Evolutionary conservation across 2,329 filamentous ascomycete species (phyloP), one percentile per base, ranked within the genome.

Genomic region (Pseudocercospora ulei): DNA sequence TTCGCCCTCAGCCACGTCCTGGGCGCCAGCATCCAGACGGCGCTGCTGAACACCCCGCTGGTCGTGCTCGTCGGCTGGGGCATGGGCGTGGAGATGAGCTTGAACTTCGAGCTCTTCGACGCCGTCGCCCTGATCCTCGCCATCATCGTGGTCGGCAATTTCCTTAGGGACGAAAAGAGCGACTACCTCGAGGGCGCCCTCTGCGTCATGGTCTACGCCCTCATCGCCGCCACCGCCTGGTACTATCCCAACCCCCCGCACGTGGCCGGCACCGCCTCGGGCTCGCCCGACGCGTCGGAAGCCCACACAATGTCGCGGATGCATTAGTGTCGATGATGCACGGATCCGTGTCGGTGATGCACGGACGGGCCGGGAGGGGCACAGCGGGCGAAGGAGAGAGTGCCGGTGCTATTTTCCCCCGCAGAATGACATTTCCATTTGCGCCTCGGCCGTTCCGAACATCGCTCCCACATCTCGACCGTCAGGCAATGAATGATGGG

Each of bases 161-260:
- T 94, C 63, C 64, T 95, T 38, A 71, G 85, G 34, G 87, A 95
- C 57, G 78, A 83, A 50, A 88, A 90, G 68, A 84, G 78, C 45
- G 92, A 94, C 57, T 95, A 92, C 56, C 72, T 95, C 3, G 87
- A 95, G 60, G 87, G 87, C 2, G 73, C 76, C 14, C 70, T 95
- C 11, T 83, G 84, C 49, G 75, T 94, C 11, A 71, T 82, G 36
- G 70, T 76, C 7, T 79, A 80, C 53, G 55, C 77, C 19, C 72
- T 79, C 51, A 75, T 80, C 47, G 74, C 75, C 1, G 65, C 78
- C 26, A 67, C 66, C 12, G 71, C 74, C 0, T 79, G 68, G 62
- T 79, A 72, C 54, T 78, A 77, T 56, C 75, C 75, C 3, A 30
- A 44, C 8, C 37, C 41, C 4, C 3, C 19, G 5, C 37, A 33